These are phyloP conservation scores for Silene uniflora DNA, from an alignment of 148 eudicot species.

Conservation along the genomic window DNA sequence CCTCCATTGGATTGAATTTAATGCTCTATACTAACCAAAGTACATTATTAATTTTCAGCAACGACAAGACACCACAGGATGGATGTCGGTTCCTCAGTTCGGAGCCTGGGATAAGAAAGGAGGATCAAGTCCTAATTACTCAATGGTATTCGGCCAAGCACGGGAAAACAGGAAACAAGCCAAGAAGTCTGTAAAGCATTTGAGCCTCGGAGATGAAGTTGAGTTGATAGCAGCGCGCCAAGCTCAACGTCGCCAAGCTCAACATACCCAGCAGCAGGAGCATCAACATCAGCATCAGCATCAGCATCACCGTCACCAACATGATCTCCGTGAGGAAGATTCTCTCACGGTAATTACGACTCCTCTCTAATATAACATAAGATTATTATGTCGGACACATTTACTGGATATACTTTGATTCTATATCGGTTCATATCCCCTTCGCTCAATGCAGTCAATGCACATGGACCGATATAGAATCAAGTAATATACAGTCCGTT, in stretches of 20 bases:
- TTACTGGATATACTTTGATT: background rate
- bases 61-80: background rate
- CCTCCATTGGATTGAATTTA: too few species aligned
- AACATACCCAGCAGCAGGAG: background rate
- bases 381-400: background rate
- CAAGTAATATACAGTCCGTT: conserved; percentile 11
- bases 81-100: conserved; percentile 46
- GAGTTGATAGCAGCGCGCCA: conserved; percentile 21
- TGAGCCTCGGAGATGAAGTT: conserved; percentile 27
- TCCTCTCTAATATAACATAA: background rate
- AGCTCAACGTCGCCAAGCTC: conserved; percentile 13
- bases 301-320: conserved; percentile 6
- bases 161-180: conserved; percentile 39
- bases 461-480: conserved; percentile 31
- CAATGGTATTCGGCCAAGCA: conserved; percentile 47
- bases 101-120: conserved; percentile 50
- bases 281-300: background rate
- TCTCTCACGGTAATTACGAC: conserved; percentile 19
- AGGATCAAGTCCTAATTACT: conserved; percentile 37
- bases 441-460: conserved; percentile 23
- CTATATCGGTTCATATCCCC: conserved; percentile 35
- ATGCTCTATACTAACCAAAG: background rate
- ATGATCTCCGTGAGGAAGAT: conserved; percentile 18
- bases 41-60: conserved; percentile 11
- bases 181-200: conserved; percentile 26